A percentile compares a stretch with the other conserved stretches of the same genome.
These are phyloP conservation scores for Lanmaoa rubissima DNA, from an alignment of 768 basidiomycete genomes.

Conservation along the genomic window DNA sequence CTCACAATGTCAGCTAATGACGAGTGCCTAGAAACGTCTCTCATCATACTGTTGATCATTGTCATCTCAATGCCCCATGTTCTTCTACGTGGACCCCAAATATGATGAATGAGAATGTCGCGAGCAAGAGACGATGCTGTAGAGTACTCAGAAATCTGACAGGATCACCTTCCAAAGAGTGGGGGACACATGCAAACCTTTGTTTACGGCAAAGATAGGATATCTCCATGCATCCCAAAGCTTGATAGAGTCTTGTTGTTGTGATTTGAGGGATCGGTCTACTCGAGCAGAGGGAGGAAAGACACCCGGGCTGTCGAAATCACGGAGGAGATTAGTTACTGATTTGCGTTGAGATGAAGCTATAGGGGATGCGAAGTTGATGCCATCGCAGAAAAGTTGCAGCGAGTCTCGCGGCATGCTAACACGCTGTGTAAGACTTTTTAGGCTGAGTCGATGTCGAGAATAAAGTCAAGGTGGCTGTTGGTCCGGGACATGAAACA, in stretches of 20 bases:
- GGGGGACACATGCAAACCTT: constrained; percentile 44
- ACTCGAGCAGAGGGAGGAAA: constrained; percentile 74
- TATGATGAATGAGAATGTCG: constrained; percentile 73
- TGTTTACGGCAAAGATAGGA: constrained; percentile 59
- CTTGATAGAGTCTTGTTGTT: constrained; percentile 52
- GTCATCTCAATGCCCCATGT: constrained; percentile 97
- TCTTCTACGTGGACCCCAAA: constrained; percentile 85
- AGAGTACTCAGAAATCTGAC: not conserved
- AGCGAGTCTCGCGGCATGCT: constrained; percentile 28
- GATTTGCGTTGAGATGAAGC: constrained; percentile 15
- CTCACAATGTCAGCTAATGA: constrained; percentile 81
- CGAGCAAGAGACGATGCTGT: constrained; percentile 42
- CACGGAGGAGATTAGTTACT: constrained; percentile 32
- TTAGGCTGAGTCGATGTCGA: not conserved
- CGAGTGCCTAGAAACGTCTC: constrained; percentile 78
- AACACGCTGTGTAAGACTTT: not conserved
- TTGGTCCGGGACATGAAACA: not conserved
- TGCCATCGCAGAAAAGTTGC: constrained; percentile 15
- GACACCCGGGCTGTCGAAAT: constrained; percentile 68
- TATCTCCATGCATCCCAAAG: constrained; percentile 75
- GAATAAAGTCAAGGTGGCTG: not conserved
- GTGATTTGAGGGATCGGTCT: constrained; percentile 61
- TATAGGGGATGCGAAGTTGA: constrained; percentile 16
- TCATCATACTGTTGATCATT: constrained; percentile 78
- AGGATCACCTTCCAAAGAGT: not conserved